Base-by-base conservation (phyloP, 2,329 filamentous ascomycete genomes). In the Hawksworthiomyces lignivorus region DNA sequence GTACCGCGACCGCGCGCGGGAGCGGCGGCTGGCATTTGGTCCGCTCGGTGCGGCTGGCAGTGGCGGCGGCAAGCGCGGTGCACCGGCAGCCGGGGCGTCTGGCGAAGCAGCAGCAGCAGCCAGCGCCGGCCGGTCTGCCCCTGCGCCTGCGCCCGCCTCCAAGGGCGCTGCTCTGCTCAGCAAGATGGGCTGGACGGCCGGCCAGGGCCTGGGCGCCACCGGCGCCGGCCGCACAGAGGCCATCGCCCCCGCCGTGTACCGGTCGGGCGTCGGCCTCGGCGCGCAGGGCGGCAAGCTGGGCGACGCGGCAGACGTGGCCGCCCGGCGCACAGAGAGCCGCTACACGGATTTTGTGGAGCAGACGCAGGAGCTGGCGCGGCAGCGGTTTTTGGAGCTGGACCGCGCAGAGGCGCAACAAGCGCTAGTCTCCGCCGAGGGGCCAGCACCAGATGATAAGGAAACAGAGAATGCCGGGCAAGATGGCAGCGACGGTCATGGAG, bases 161-260 rank as follows among this genome's bases (percentile, higher is more conserved):
- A 84, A 82, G 58, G 80, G 81, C 11, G 78, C 78, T 0, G 75
- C 77, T 4, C 69, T 86, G 54, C 65, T 87, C 29, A 76, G 78
- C 29, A 86, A 85, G 65, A 83, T 84, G 76, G 82, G 82, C 20
- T 86, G 81, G 81, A 76, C 65, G 18, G 66, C 70, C 1, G 82
- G 82, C 8, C 68, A 72, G 43, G 81, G 82, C 0, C 65, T 86
- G 4, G 82, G 82, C 3, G 77, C 73, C 0, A 70, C 73, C 34
- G 77, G 76, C 6, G 70, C 70, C 6, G 82, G 82, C 0, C 69
- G 75, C 32, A 82, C 75, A 0, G 73, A 80, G 38, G 77, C 77
- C 4, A 75, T 86, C 41, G 70, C 72, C 22, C 79, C 79, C 11
- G 72, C 75, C 39, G 71, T 79, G 8, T 87, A 86, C 56, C 69